A percentile compares a stretch with the other conserved stretches of the same genome.
These are phyloP conservation scores for Beauveria pseudobassiana DNA, from an alignment of 2,329 filamentous ascomycete genomes.

Conservation along the genomic window DNA sequence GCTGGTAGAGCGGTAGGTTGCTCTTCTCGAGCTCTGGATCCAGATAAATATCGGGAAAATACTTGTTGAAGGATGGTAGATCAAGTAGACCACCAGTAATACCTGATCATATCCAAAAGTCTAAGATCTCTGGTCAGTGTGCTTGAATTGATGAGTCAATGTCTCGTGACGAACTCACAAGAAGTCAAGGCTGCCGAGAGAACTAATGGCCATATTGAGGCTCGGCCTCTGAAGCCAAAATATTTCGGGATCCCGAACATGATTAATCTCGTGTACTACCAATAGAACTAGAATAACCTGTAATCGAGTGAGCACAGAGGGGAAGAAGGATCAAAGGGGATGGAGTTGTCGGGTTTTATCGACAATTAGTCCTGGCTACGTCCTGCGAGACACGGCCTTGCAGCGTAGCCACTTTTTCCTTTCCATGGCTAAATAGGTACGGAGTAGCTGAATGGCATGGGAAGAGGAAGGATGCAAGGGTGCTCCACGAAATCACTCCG, in stretches of 20 bases:
- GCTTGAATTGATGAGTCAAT: neutral
- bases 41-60: constrained; percentile 40
- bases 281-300: neutral
- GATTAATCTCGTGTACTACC: neutral
- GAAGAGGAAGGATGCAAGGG: no score
- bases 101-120: constrained; percentile 41
- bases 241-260: constrained; percentile 12
- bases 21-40: constrained; percentile 25
- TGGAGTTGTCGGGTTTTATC: neutral
- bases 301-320: neutral
- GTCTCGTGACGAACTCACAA: neutral
- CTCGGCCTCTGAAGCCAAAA: constrained; percentile 15
- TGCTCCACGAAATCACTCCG: no score
- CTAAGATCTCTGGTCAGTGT: neutral
- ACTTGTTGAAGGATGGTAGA: constrained; percentile 43
- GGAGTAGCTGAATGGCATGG: no score
- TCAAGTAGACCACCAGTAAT: constrained; percentile 63
- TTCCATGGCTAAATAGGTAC: neutral
- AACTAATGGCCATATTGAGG: constrained; percentile 15
- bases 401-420: neutral
- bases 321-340: neutral
- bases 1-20: constrained; percentile 23
- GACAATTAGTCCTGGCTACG: neutral
- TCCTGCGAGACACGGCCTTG: neutral
- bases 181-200: constrained; percentile 15